Conservation (phyloP, 305 asterid genomes). For the Fraxinus dipetala region DNA sequence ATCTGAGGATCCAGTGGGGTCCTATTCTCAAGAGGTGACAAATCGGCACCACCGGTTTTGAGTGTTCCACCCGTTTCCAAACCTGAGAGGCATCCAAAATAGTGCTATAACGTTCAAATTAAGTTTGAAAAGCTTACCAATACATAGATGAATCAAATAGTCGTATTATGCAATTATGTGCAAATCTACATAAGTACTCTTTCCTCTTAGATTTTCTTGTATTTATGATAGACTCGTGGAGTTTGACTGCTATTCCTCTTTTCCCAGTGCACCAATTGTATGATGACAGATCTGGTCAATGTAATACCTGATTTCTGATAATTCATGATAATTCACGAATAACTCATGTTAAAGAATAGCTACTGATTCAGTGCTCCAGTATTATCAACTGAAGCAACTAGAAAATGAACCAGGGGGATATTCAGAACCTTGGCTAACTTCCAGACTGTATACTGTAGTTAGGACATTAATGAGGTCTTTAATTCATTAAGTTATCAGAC, state of each 20-base stretch:
- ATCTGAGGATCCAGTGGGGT: slow-evolving; percentile 40
- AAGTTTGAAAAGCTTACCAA: not conserved
- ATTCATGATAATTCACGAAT: not conserved
- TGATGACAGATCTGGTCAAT: not conserved
- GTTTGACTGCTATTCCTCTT: slow-evolving; percentile 13
- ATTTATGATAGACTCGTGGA: slow-evolving; percentile 10
- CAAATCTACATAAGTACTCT: slow-evolving; percentile 10
- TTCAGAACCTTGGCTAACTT: not conserved
- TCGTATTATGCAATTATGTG: not conserved
- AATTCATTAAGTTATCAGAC: not conserved
- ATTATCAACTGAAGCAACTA: not conserved
- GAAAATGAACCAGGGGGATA: not conserved
- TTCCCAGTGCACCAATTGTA: slow-evolving; percentile 2
- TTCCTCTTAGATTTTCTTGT: not conserved
- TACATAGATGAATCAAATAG: slow-evolving; percentile 3
- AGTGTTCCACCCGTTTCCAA: slow-evolving; percentile 42
- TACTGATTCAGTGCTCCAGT: not conserved
- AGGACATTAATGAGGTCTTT: not conserved
- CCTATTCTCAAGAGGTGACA: slow-evolving; percentile 49
- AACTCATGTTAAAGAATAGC: not conserved
- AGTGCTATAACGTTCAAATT: slow-evolving; percentile 7
- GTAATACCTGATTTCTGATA: not conserved
- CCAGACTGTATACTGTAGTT: not conserved
- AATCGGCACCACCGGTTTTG: slow-evolving; percentile 40
- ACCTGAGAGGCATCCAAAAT: slow-evolving; percentile 40